These are phyloP conservation scores for Penicillium aurantiogriseum DNA, from an alignment of 2,329 filamentous ascomycete species.

Conservation along the genomic window DNA sequence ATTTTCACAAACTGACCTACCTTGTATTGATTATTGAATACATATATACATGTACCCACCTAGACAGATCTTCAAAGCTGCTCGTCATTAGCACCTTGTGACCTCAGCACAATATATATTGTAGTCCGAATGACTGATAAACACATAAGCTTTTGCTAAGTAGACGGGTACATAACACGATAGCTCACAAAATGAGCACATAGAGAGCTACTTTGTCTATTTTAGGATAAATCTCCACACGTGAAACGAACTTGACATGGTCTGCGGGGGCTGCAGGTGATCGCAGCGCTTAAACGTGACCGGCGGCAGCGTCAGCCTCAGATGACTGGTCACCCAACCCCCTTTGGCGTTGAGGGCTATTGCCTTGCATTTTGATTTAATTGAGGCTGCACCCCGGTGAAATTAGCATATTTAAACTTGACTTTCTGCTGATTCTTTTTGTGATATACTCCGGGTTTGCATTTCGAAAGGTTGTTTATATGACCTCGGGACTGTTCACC, in stretches of 20 bases:
- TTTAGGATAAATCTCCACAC: not conserved
- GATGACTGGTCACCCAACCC: conserved; percentile 14
- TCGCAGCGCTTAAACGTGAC: conserved; percentile 25
- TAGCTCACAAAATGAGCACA: not conserved
- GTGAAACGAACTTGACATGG: not conserved
- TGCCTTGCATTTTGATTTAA: not conserved
- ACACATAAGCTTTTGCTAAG: conserved; percentile 13
- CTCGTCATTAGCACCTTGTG: not conserved
- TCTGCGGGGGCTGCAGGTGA: conserved; percentile 19
- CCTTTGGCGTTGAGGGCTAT: not conserved
- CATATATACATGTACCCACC: not conserved
- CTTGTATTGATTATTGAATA: not conserved
- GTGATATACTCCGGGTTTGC: not conserved
- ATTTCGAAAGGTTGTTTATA: not conserved
- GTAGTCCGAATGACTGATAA: not conserved
- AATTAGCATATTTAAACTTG: not conserved
- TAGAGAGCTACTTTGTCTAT: not conserved
- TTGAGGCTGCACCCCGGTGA: not conserved
- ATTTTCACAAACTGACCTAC: not conserved
- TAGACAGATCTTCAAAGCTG: not conserved
- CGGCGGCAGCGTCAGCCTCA: conserved; percentile 19
- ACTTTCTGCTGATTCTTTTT: not conserved
- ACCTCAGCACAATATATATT: not conserved
- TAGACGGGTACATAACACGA: not conserved
- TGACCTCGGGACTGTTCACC: not conserved